Base-by-base conservation (phyloP, 1,284 basidiomycete species). In the Salmacisia buchloeana region DNA sequence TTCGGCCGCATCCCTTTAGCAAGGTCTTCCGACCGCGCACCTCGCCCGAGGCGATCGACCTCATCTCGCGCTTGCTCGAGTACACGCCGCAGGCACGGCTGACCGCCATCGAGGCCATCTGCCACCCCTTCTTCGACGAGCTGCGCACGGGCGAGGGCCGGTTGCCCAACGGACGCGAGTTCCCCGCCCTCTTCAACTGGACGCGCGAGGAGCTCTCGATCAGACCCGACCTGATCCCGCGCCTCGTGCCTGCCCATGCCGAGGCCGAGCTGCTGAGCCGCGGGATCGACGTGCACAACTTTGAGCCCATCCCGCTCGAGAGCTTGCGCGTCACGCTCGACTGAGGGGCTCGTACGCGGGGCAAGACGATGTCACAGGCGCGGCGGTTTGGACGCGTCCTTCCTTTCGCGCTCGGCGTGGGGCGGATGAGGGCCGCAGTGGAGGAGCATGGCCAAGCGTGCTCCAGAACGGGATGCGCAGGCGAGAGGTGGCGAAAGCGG, bases 1-100 rank as follows among this genome's bases (percentile, higher is more conserved):
- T 99, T 84, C 94, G 96, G 81, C 92, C 94, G 39, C 80, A 81
- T 73, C 80, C 80, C 38, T 81, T 81, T 71, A 70, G 63, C 60
- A 81, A 94, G 91, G 96, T 99, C 64, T 99, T 99, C 88, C 89
- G 94, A 73, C 94, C 94, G 56, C 91, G 94, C 77, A 98, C 94
- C 25, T 88, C 94, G 12, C 87, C 90, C 39, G 94, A 97, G 81
- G 92, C 94, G 65, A 97, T 99, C 82, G 91, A 96, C 76, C 84
- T 98, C 66, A 96, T 99, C 68, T 88, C 90, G 36, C 92, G 92
- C 80, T 83, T 99, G 70, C 85, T 99, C 72, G 94, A 98, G 81
- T 99, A 99, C 84, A 98, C 96, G 12, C 94, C 94, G 6, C 89
- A 89, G 58, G 89, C 91, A 33, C 89, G 94, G 64, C 82, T 97